These are phyloP conservation scores for Fragaria nilgerrensis DNA, from an alignment of 306 rosid genomes.

Conservation along the genomic window DNA sequence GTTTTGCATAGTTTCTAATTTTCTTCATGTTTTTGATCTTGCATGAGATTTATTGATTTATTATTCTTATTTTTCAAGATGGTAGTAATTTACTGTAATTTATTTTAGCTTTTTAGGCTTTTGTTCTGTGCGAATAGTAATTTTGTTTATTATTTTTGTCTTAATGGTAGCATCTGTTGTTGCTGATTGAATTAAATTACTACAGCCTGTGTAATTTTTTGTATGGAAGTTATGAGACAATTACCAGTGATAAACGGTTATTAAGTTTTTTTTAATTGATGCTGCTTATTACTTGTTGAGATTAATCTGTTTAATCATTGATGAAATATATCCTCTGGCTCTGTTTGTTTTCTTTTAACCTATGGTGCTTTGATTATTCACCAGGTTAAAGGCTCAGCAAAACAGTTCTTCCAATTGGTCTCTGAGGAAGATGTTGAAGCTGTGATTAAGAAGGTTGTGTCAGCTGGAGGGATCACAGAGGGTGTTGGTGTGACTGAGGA, in stretches of 20 bases:
- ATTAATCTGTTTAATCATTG: background rate
- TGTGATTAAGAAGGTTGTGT: conserved; percentile 53
- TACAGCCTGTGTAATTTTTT: background rate
- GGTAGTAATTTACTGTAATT: background rate
- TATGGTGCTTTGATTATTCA: background rate
- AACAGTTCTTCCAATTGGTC: background rate
- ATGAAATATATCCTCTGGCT: too few species aligned
- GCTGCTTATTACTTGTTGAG: background rate
- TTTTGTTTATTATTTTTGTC: background rate
- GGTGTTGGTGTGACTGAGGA: conserved; percentile 40
- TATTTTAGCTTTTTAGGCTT: background rate
- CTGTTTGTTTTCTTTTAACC: background rate
- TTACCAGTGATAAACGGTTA: background rate
- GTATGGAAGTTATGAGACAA: background rate
- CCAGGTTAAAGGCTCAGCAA: background rate
- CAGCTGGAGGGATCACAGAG: conserved; percentile 50
- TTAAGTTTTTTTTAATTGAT: too few species aligned
- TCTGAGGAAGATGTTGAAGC: conserved; percentile 25
- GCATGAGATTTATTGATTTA: background rate
- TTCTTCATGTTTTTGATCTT: background rate
- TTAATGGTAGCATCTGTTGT: background rate
- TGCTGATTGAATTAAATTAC: background rate
- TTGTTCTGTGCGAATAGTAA: background rate
- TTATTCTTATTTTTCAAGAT: background rate
- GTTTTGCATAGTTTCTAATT: background rate